A percentile compares a stretch with the other conserved stretches of the same genome.
phyloP scores from a whole-genome alignment of 129 eudicot species.

The Chrysanthemum seticuspe region DNA sequence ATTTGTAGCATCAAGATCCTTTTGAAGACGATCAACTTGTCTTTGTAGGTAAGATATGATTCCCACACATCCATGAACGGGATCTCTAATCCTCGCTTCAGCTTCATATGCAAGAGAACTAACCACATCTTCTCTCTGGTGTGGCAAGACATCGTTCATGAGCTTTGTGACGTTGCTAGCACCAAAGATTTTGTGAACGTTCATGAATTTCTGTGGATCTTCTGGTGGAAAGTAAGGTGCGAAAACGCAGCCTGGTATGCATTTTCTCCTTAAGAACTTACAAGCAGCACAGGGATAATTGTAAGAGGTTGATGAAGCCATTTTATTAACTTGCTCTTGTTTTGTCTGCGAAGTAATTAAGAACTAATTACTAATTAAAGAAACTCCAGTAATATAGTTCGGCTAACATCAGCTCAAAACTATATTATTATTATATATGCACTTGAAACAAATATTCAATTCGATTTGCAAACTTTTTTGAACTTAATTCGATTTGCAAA shows the following conservation, averaged over 20 bases:
- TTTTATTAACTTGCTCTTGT: conserved; percentile 14
- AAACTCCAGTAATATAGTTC: background rate
- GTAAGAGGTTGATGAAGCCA: conserved; percentile 83
- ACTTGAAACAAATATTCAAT: too few relatives aligned
- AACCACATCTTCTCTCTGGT: conserved; percentile 86
- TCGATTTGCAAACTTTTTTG: too few relatives aligned
- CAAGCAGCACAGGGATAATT: conserved; percentile 95
- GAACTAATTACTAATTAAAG: background rate
- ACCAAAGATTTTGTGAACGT: conserved; percentile 92
- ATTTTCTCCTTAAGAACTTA: conserved; percentile 84
- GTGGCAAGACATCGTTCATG: conserved; percentile 75
- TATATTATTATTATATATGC: too few relatives aligned
- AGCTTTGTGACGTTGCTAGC: conserved; percentile 92
- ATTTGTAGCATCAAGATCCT: conserved; percentile 83
- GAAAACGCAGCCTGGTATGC: conserved; percentile 88
- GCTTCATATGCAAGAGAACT: conserved; percentile 92
- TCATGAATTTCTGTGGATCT: conserved; percentile 79
- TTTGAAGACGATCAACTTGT: conserved; percentile 77
- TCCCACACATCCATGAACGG: conserved; percentile 84
- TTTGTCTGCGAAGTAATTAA: conserved; percentile 14
- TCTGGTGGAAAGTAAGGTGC: conserved; percentile 95
- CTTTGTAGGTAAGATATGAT: conserved; percentile 81
- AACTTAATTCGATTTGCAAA: too few relatives aligned
- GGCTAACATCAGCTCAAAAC: background rate
- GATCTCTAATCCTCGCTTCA: conserved; percentile 85